phyloP scores from a whole-genome alignment of 768 basidiomycete genomes.

The Clitopilus hobsonii region DNA sequence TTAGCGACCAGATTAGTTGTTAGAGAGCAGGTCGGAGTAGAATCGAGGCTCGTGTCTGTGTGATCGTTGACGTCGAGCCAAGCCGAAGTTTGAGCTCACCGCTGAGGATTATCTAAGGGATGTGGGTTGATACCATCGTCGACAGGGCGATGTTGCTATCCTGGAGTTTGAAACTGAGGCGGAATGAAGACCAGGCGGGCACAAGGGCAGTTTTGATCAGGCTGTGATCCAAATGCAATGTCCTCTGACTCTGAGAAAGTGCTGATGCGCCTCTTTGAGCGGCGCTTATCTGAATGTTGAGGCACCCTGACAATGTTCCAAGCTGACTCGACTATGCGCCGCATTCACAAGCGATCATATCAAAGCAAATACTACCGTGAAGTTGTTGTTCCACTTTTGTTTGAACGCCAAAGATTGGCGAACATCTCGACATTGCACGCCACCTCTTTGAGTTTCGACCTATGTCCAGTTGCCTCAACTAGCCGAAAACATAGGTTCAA shows the following conservation, averaged over 20 bases:
- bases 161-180: not conserved
- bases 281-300: too few species aligned
- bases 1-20: not conserved
- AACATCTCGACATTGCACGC: not conserved
- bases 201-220: not conserved
- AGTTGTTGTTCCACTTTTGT: too few species aligned
- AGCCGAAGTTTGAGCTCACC: not conserved
- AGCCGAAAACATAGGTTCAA: not conserved
- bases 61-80: not conserved
- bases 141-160: not conserved
- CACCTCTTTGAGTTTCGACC: not conserved
- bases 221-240: not conserved
- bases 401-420: too few species aligned
- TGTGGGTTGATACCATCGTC: not conserved
- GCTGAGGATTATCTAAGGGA: not conserved
- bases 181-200: not conserved
- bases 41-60: not conserved
- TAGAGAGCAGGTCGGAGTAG: not conserved
- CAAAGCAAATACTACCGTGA: too few species aligned
- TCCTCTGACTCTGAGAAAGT: not conserved
- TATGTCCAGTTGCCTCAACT: not conserved
- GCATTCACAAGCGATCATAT: too few species aligned
- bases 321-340: too few species aligned
- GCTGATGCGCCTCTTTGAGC: not conserved
- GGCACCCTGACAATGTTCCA: too few species aligned